Evolutionary conservation across 768 basidiomycete genomes (phyloP).

Genomic region (Psilocybe tampanensis): DNA sequence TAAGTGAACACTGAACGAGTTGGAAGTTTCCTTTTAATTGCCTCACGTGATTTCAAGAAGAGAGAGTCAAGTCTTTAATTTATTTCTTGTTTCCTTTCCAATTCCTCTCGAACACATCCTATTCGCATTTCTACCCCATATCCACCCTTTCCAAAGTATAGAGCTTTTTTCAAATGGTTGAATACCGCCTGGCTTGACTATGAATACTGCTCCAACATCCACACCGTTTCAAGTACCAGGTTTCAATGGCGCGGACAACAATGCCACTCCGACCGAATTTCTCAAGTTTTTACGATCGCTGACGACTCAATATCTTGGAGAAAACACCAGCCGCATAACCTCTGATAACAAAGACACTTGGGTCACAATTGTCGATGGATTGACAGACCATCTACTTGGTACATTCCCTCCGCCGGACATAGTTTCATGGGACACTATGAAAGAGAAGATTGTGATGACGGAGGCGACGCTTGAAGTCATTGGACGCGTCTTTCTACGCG

Average conservation of each 20-base stretch:
- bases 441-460: slow-evolving; percentile 59
- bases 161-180: not conserved
- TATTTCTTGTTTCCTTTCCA: not conserved
- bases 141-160: not conserved
- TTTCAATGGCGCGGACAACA: slow-evolving; percentile 29
- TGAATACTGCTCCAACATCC: slow-evolving; percentile 24
- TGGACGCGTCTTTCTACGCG: slow-evolving; percentile 47
- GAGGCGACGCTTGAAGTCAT: slow-evolving; percentile 59
- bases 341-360: slow-evolving; percentile 44
- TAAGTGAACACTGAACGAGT: too few relatives aligned
- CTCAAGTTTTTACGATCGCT: slow-evolving; percentile 45
- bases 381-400: slow-evolving; percentile 55
- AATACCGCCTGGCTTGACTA: slow-evolving; percentile 1
- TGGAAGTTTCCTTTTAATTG: too few relatives aligned
- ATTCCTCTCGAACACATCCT: not conserved
- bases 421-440: slow-evolving; percentile 53
- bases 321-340: slow-evolving; percentile 30
- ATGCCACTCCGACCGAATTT: slow-evolving; percentile 39
- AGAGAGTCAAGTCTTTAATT: too few relatives aligned
- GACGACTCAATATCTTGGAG: slow-evolving; percentile 36
- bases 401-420: slow-evolving; percentile 56
- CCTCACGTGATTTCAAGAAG: too few relatives aligned
- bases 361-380: slow-evolving; percentile 50
- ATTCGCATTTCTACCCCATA: not conserved
- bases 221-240: slow-evolving; percentile 32